phyloP scores from a whole-genome alignment of 2,329 filamentous ascomycete species.

The Stemphylium beticola region DNA sequence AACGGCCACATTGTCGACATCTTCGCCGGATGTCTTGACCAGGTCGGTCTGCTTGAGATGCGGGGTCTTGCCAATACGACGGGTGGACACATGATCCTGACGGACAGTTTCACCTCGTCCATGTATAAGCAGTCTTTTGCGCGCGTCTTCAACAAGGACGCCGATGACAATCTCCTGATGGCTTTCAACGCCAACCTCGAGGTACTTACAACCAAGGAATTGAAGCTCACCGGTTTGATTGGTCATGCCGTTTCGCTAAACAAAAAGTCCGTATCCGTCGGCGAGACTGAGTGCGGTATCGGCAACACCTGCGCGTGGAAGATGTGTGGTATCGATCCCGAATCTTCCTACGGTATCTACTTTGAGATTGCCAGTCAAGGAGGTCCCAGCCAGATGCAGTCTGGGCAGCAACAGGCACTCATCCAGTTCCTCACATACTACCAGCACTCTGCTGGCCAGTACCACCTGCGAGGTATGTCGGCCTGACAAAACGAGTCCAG shows the following conservation, averaged over 20 bases:
- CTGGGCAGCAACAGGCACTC: slow-evolving; percentile 88
- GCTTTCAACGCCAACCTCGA: slow-evolving; percentile 97
- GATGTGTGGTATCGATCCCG: slow-evolving; percentile 97
- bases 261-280: slow-evolving; percentile 96
- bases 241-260: slow-evolving; percentile 96
- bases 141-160: slow-evolving; percentile 96
- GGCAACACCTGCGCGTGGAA: slow-evolving; percentile 99
- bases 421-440: slow-evolving; percentile 99
- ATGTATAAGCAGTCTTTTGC: slow-evolving; percentile 99
- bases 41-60: slow-evolving; percentile 97
- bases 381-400: slow-evolving; percentile 82
- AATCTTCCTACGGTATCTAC: slow-evolving; percentile 92
- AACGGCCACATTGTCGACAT: slow-evolving; percentile 98
- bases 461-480: slow-evolving; percentile 72
- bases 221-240: slow-evolving; percentile 97
- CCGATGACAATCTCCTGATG: slow-evolving; percentile 93
- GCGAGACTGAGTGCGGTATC: slow-evolving; percentile 97
- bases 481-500: neutral
- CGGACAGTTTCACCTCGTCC: slow-evolving; percentile 96
- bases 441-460: slow-evolving; percentile 95
- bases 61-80: slow-evolving; percentile 96
- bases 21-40: slow-evolving; percentile 95
- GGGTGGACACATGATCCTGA: slow-evolving; percentile 96
- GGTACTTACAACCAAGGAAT: slow-evolving; percentile 94
- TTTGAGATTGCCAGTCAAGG: slow-evolving; percentile 97